Evolutionary conservation across 2,329 filamentous ascomycete species (phyloP).

Genomic region (Trichoderma polysporum): DNA sequence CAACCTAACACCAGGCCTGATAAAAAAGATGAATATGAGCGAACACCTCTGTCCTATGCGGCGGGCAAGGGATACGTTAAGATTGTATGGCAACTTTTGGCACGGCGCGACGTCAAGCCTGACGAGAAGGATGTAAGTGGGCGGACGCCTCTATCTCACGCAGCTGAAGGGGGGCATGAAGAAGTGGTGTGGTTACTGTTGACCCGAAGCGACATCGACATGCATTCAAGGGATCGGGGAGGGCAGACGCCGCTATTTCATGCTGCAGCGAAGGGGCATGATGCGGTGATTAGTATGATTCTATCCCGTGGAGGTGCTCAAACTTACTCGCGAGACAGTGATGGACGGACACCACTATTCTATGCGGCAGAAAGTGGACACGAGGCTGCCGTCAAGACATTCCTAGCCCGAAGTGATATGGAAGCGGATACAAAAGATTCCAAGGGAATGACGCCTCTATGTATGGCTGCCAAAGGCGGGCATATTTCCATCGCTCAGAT

Average conservation of each 20-base stretch:
- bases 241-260: background rate
- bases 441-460: background rate
- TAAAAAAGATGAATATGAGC: background rate
- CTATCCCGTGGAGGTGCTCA: background rate
- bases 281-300: background rate
- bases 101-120: constrained; percentile 1
- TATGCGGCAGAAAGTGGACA: background rate
- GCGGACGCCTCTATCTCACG: background rate
- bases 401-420: background rate
- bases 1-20: background rate
- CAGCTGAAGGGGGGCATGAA: background rate
- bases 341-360: background rate
- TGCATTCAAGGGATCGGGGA: background rate
- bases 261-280: background rate
- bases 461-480: background rate
- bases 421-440: background rate
- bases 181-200: constrained; percentile 4
- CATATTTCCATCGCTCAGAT: background rate
- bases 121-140: background rate
- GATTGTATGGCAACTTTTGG: background rate
- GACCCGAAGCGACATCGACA: background rate
- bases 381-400: background rate
- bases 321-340: background rate
- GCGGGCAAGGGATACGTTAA: background rate
- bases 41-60: background rate